Evolutionary conservation across 805 yeast genomes (phyloP), one percentile per base, ranked within the genome.

Genomic region (Candida easanensis): DNA sequence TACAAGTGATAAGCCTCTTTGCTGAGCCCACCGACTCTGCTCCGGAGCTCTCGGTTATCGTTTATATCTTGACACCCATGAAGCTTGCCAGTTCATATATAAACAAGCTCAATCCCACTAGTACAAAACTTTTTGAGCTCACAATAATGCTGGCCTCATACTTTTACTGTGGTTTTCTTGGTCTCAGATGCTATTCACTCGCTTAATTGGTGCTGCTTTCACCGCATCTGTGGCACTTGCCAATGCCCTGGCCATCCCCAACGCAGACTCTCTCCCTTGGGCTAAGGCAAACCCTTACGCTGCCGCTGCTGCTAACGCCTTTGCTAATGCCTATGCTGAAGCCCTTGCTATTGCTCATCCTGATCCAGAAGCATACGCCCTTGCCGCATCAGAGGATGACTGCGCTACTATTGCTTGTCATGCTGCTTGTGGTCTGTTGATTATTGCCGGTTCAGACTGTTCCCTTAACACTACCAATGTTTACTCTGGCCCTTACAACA

Each of bases 401-500:
- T 41, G 44, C 34, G 37, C 49, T 22, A 41, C 42, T 34, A 37
- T 28, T 21, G 36, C 28, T 6, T 45, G 49, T 33, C 49, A 45
- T 37, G 39, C 33, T 25, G 38, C 44, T 17, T 45, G 49, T 35
- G 49, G 49, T 37, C n/a, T 36, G 18, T 34, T 45, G 30, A 45
- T 45, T 38, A 15, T 38, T 9, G 27, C 33, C 31, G 49, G 42
- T 15, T 13, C 36, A 13, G 41, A 21, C 27, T 45, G 49, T 30
- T 10, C 49, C 14, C 20, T 17, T 20, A 41, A 45, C 31, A 23
- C 6, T 5, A 22, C 16, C 20, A 23, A 37, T 27, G 18, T 35
- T 20, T 49, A 48, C 39, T 2, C 34, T 15, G 51, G 49, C 7
- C 51, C 53, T 4, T 49, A 47, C 39, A 38, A 43, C 39, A 28